A percentile compares a stretch with the other conserved stretches of the same genome.
Conservation (phyloP, 805 yeast genomes). For the Metschnikowia noctiluminum region DNA sequence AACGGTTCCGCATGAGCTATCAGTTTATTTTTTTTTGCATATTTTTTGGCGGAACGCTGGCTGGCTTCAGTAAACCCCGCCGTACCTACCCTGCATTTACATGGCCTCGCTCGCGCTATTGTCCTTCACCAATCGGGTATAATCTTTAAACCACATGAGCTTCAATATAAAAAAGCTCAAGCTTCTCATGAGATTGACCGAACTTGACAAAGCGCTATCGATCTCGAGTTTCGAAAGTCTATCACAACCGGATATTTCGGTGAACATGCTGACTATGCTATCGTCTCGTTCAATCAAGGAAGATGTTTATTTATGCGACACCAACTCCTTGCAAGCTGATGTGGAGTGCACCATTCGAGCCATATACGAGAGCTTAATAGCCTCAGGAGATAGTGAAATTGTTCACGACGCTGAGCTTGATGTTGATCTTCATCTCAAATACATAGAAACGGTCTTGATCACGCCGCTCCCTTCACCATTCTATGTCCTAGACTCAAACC, state of each 20-base stretch:
- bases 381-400: conserved; percentile 5
- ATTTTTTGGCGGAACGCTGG: too few species aligned
- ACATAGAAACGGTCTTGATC: conserved; percentile 38
- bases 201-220: conserved; percentile 4
- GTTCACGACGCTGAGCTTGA: conserved; percentile 12
- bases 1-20: too few species aligned
- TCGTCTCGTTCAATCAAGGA: conserved; percentile 11
- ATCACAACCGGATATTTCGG: conserved; percentile 8
- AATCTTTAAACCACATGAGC: conserved; percentile 3
- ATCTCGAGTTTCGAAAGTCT: conserved; percentile 17
- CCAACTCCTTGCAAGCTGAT: conserved; percentile 37
- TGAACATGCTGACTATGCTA: conserved; percentile 11
- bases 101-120: conserved; percentile 3
- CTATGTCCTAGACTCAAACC: conserved; percentile 76
- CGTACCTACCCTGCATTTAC: too few species aligned
- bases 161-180: conserved; percentile 8
- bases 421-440: conserved; percentile 40
- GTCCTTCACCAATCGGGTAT: conserved; percentile 9
- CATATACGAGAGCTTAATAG: conserved; percentile 27
- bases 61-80: background rate
- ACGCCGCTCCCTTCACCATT: conserved; percentile 50
- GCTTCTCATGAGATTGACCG: conserved; percentile 12
- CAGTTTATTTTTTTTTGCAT: too few species aligned
- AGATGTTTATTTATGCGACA: conserved; percentile 28
- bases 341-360: conserved; percentile 25